Conservation (phyloP, 331 rosid genomes). For the Acacia concinna region DNA sequence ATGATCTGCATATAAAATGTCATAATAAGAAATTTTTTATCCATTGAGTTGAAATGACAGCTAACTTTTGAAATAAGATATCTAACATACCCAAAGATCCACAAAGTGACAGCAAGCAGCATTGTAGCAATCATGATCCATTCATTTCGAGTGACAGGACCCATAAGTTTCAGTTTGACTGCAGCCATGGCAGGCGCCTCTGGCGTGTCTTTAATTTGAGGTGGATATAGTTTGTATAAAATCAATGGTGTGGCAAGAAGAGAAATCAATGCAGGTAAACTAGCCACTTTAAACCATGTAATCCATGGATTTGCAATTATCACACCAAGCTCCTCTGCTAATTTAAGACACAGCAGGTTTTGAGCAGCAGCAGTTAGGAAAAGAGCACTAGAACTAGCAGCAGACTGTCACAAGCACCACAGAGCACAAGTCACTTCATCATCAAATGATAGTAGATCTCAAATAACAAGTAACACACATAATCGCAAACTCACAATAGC, state of each 20-base stretch:
- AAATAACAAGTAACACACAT: conserved; percentile 2
- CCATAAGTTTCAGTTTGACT: conserved; percentile 75
- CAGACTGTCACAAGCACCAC: conserved; percentile 59
- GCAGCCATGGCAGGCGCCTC: conserved; percentile 93
- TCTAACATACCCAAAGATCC: conserved; percentile 86
- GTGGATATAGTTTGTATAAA: conserved; percentile 83
- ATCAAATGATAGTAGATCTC: conserved; percentile 27
- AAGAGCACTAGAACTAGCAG: conserved; percentile 95
- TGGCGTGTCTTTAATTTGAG: conserved; percentile 89
- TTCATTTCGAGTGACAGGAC: conserved; percentile 72
- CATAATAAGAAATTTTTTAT: background rate
- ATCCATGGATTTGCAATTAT: conserved; percentile 81
- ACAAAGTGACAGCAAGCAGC: conserved; percentile 90
- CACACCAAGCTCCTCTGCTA: conserved; percentile 91
- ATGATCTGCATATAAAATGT: background rate
- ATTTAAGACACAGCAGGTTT: conserved; percentile 80
- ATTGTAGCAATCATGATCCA: conserved; percentile 87
- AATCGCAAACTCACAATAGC: background rate
- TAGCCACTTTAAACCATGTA: conserved; percentile 89
- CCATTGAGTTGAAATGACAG: background rate
- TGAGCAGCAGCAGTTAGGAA: conserved; percentile 99
- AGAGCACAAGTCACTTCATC: conserved; percentile 45
- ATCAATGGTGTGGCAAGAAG: conserved; percentile 80
- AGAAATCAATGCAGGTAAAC: conserved; percentile 69
- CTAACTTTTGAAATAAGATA: background rate